Evolutionary conservation across 345 rosid species (phyloP), one percentile per base, ranked within the genome.

Genomic region (Cardamine resedifolia): DNA sequence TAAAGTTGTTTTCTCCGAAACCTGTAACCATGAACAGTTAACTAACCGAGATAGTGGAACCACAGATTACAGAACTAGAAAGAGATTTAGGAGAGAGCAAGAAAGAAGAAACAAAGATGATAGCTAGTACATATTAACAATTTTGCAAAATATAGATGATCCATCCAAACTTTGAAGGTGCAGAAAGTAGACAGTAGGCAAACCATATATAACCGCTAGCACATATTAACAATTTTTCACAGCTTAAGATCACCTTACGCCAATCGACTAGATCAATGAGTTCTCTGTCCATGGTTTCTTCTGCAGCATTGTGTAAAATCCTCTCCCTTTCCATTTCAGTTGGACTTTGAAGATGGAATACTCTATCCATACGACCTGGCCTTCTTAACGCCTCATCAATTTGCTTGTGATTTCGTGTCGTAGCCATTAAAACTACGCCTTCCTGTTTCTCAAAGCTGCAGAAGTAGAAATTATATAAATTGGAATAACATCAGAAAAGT

Each of bases 361-460:
- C 81, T 81, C 96, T 85, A 79, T 92, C 98, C 98, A 92, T 92
- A 61, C 98, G 88, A 72, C 98, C 98, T 65, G 98, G 98, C 57
- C 98, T 83, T 79, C 73, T 88, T 61, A 92, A 87, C 1, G 98
- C 98, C 79, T 87, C 90, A 80, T 92, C 98, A 64, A 92, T 90
- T 80, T 90, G 93, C 80, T 90, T 92, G 75, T 88, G 84, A 81
- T 87, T 88, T 74, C 88, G 82, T 21, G 98, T 90, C 28, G 98
- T 92, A 48, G 98, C 98, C 96, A 92, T 92, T 86, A 92, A 81
- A 82, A 92, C 91, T 83, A 92, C 98, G 26, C 98, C 98, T 77
- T 92, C 98, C 79, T 92, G 98, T 79, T 88, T 92, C 90, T 90
- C 92, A 82, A 92, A 92, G 58, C 98, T 92, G 88, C 68, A 73